A percentile compares a stretch with the other conserved stretches of the same genome.
Conservation (phyloP, 495 filamentous ascomycete genomes). For the Pseudoneurospora amorphoporcata region DNA sequence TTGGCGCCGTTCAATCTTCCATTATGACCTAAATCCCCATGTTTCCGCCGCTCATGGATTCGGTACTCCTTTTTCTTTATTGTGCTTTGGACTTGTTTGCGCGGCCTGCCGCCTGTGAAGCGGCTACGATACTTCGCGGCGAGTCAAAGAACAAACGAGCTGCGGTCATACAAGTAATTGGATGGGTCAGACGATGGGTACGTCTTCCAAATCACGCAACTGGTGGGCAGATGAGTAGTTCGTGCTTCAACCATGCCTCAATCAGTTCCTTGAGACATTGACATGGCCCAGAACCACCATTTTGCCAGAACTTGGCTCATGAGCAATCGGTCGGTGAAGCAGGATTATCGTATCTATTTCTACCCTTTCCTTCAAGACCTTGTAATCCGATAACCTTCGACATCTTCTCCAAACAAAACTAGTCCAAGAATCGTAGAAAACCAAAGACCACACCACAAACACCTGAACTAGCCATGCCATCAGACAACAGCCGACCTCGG, state of each 20-base stretch:
- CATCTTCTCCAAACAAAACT: background rate
- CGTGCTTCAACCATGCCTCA: background rate
- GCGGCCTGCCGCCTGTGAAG: background rate
- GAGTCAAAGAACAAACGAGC: background rate
- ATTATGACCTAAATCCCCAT: background rate
- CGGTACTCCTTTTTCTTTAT: background rate
- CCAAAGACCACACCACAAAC: background rate
- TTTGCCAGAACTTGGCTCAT: background rate
- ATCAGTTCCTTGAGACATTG: background rate
- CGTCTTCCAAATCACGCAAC: background rate
- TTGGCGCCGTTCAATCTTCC: background rate
- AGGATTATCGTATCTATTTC: background rate
- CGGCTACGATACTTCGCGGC: background rate
- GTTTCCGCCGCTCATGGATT: background rate
- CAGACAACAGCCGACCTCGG: background rate
- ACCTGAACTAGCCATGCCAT: background rate
- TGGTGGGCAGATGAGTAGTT: background rate
- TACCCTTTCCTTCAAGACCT: accelerated
- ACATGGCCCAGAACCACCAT: too few relatives aligned
- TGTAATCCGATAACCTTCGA: background rate
- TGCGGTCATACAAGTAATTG: too few relatives aligned
- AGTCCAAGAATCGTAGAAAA: background rate
- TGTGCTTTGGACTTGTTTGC: background rate
- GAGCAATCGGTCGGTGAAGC: background rate
- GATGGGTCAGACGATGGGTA: background rate